phyloP scores from a whole-genome alignment of 1,284 basidiomycete genomes.

The Trametes sp. region DNA sequence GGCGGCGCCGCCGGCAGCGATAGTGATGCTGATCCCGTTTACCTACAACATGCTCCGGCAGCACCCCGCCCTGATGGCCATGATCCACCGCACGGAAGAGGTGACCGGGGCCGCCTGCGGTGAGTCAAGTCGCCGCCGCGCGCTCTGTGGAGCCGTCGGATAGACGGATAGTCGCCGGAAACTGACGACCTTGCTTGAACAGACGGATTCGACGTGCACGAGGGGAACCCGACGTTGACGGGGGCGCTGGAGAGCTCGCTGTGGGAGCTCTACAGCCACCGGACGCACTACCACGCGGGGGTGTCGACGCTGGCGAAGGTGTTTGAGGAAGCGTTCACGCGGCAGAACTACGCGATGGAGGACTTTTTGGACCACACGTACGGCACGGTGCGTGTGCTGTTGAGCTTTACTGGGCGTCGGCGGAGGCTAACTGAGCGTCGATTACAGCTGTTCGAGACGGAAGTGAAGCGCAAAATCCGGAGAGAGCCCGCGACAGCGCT shows the following conservation, averaged over 20 bases:
- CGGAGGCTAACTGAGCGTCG: slow-evolving; percentile 3
- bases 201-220: slow-evolving; percentile 80
- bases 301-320: slow-evolving; percentile 88
- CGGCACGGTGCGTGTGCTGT: slow-evolving; percentile 70
- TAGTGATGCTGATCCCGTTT: slow-evolving; percentile 92
- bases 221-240: slow-evolving; percentile 80
- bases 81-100: slow-evolving; percentile 82
- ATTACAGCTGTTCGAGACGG: slow-evolving; percentile 86
- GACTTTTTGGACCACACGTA: slow-evolving; percentile 99
- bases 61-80: slow-evolving; percentile 90
- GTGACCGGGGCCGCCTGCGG: slow-evolving; percentile 51
- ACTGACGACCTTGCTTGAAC: not conserved
- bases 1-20: slow-evolving; percentile 87
- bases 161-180: not conserved
- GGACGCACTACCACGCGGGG: slow-evolving; percentile 85
- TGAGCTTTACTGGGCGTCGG: not conserved
- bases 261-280: slow-evolving; percentile 90
- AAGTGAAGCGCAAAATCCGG: slow-evolving; percentile 81
- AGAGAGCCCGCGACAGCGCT: slow-evolving; percentile 69
- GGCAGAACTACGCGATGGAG: slow-evolving; percentile 89
- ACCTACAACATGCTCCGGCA: slow-evolving; percentile 94
- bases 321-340: slow-evolving; percentile 93
- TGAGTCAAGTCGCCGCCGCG: slow-evolving; percentile 26
- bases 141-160: slow-evolving; percentile 5
- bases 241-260: slow-evolving; percentile 86